Evolutionary conservation across 2,329 filamentous ascomycete species (phyloP), one percentile per base, ranked within the genome.

Genomic region (Phoma sp.): DNA sequence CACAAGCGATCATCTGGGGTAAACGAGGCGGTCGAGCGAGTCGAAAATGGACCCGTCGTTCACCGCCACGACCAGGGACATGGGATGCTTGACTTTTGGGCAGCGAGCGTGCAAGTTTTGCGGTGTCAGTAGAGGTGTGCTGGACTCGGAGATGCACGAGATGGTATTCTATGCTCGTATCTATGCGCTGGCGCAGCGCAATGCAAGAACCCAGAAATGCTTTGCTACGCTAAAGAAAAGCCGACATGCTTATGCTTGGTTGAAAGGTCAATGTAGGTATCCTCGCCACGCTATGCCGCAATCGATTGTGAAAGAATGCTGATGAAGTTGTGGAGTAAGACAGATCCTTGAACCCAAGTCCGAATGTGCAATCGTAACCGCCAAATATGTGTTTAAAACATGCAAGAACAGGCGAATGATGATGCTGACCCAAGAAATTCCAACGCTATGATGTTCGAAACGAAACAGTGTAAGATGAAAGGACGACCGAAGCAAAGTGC

Each of bases 381-480:
- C 57, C 56, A 45, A 53, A 53, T 67, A 59, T 64, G 53, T 66
- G 64, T 69, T 59, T 59, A 60, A 59, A 57, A 59, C 50, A 62
- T 62, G 53, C 52, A 56, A 61, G 48, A 64, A 62, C 51, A 60
- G 36, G 28, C 57, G 42, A 55, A 61, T 56, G 57, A 66, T 60
- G 62, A 58, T 47, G 50, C 28, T 54, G 59, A 58, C 32, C 43
- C 43, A 54, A 42, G 57, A 53, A 59, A 47, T 46, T 23, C 52
- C 56, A 56, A 51, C 67, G 68, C 69, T 72, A 67, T 69, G 66
- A 68, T 68, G 62, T 61, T 59, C 38, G 50, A 60, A 55, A 57
- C 50, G 46, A 64, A 57, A 51, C 47, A 37, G 60, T 57, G 34
- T 47, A 56, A 61, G 57, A 55, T 56, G 50, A 63, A 57, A 64